Base-by-base conservation (phyloP, 495 filamentous ascomycete species). In the Annulohypoxylon moriforme region DNA sequence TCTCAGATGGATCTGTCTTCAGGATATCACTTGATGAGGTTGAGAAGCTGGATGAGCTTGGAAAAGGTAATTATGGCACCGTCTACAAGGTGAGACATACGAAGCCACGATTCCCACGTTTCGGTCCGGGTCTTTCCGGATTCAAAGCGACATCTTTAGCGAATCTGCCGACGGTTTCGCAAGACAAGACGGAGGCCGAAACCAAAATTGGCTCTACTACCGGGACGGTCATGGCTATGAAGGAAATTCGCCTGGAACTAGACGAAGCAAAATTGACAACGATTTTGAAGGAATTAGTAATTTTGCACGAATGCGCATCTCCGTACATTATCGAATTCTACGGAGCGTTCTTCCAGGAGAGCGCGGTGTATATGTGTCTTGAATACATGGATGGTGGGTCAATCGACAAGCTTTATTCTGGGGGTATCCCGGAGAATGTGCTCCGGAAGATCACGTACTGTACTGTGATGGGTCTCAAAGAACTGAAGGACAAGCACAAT, bases 311-410 rank as follows among this genome's bases (percentile, higher is more conserved):
- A 60, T 99, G 96, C 76, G 83, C 94, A 16, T 97, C 94, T 4
- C 96, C 96, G 0, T 97, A 93, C 77, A 97, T 99, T 67, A 93
- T 99, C 76, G 95, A 98, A 76, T 99, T 99, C 76, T 99, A 97
- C 78, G 96, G 96, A 7, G 96, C 96, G 2, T 99, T 99, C 80
- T 99, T 97, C 84, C 96, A 99, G 80, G 96, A 99, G 83, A 96
- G 96, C 20, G 94, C 96, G 1, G 96, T 99, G 4, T 99, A 98
- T 78, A 98, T 99, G 79, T 99, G 96, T 81, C 96, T 99, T 78
- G 96, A 99, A 78, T 97, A 92, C 77, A 99, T 99, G 96, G 94
- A 99, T 81, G 96, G 96, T 59, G 96, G 96, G n/a, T 97, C 94
- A 40, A 93, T 98, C 74, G 96, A 99, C 82, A 97, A 97, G 74